Evolutionary conservation across 768 basidiomycete species (phyloP), one percentile per base, ranked within the genome.

Genomic region (Pleurotus ostreatus): DNA sequence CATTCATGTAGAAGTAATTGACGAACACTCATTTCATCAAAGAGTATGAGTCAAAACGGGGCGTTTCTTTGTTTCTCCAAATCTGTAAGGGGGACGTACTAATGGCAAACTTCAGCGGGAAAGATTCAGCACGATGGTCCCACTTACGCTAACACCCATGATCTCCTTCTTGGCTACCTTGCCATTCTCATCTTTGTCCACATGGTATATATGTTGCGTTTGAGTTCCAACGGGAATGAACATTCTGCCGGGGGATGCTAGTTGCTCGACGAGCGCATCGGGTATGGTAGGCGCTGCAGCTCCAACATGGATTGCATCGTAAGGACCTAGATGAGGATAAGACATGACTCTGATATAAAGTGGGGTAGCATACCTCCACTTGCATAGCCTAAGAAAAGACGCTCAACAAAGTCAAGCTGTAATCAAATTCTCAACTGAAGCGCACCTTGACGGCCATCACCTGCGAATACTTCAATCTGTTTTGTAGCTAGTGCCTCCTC

Each of bases 221-320:
- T 69, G 63, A 1, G 74, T 77, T 2, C 94, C 95, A 12, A 98
- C 87, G 1, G 95, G 95, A 52, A 98, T 92, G 73, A 98, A 95
- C 88, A 98, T 93, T 52, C 85, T 74, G 13, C 90, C 90, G 0
- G 88, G 88, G 2, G 69, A 66, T 23, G 85, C 85, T 2, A 94
- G 83, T 64, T 96, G 94, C 12, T 89, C 83, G 25, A 98, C 68
- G 1, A 98, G 80, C 0, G 78, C 68, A 18, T 79, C 68, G 0
- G 95, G 94, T 12, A 94, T 70, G 0, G 65, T 76, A 0, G 91
- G 88, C 0, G 95, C 86, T 0, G 96, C 95, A 0, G 96, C 96
- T 3, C 96, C 96, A 38, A 98, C 95, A 62, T 98, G 95, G 49
- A 98, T 97, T 0, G 84, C 87, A 59, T 92, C 81, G 65, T 85